Evolutionary conservation across 192 early-diverging fungal genomes (phyloP).

Genomic region (Coemansia interrupta): DNA sequence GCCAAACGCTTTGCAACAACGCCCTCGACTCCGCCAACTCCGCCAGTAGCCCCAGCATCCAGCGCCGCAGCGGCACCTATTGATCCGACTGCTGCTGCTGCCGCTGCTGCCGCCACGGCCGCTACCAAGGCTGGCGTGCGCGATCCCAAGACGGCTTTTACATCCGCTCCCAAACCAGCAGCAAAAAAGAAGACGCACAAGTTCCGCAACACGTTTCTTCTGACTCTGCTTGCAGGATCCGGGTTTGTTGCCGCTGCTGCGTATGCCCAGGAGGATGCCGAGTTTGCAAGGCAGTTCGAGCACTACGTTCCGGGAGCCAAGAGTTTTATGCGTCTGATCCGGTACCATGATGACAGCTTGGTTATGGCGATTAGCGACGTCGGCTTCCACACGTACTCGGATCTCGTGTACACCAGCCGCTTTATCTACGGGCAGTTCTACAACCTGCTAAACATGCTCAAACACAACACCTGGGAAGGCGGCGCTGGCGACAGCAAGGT

Average conservation of each 20-base stretch:
- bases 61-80: background rate
- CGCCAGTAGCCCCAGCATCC: background rate
- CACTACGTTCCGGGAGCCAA: slow-evolving; percentile 58
- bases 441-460: slow-evolving; percentile 51
- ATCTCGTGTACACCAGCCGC: slow-evolving; percentile 42
- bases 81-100: background rate
- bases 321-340: slow-evolving; percentile 53
- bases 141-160: slow-evolving; percentile 18
- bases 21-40: slow-evolving; percentile 6
- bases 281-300: slow-evolving; percentile 61
- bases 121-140: slow-evolving; percentile 23
- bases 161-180: slow-evolving; percentile 29
- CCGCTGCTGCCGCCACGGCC: background rate
- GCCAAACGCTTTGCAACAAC: slow-evolving; percentile 21
- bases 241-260: slow-evolving; percentile 45
- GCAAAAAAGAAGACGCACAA: slow-evolving; percentile 38
- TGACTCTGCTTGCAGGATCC: slow-evolving; percentile 26
- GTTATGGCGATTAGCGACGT: slow-evolving; percentile 53
- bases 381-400: slow-evolving; percentile 57
- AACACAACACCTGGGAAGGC: slow-evolving; percentile 46
- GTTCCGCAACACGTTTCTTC: slow-evolving; percentile 33
- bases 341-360: slow-evolving; percentile 52
- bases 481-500: slow-evolving; percentile 28
- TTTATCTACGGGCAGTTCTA: slow-evolving; percentile 53
- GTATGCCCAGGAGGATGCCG: slow-evolving; percentile 39